Evolutionary conservation across 2,329 filamentous ascomycete species (phyloP).

Genomic region (Hysterium pulicare): DNA sequence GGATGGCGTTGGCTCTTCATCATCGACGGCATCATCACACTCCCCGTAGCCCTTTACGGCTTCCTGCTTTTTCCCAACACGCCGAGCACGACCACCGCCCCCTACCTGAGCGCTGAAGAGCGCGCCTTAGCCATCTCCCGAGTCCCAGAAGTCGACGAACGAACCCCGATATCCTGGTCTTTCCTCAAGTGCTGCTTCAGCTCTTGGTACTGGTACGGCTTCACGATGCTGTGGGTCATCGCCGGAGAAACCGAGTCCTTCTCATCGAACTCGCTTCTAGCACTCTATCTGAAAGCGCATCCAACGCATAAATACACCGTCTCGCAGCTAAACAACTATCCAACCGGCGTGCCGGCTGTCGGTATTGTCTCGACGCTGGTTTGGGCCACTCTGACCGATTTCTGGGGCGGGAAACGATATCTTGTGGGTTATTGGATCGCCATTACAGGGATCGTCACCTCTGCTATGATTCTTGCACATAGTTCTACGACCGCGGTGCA

Average conservation of each 20-base stretch:
- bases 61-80: constrained; percentile 48
- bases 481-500: constrained; percentile 50
- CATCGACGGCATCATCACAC: constrained; percentile 55
- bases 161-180: constrained; percentile 44
- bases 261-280: constrained; percentile 58
- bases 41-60: constrained; percentile 56
- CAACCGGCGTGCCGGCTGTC: constrained; percentile 52
- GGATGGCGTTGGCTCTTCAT: constrained; percentile 48
- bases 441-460: constrained; percentile 60
- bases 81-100: constrained; percentile 41
- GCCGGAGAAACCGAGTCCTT: constrained; percentile 71
- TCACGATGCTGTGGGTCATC: constrained; percentile 65
- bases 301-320: constrained; percentile 48
- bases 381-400: constrained; percentile 67
- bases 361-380: constrained; percentile 59
- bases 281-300: constrained; percentile 44
- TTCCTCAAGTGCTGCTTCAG: constrained; percentile 57
- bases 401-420: constrained; percentile 60
- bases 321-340: constrained; percentile 52
- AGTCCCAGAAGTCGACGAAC: constrained; percentile 42
- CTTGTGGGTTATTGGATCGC: constrained; percentile 66
- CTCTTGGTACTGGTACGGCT: constrained; percentile 65
- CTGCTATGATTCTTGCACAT: constrained; percentile 58
- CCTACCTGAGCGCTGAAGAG: constrained; percentile 41
- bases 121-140: constrained; percentile 43